Conservation (phyloP, 805 yeast species). For the Ogataea naganishii region DNA sequence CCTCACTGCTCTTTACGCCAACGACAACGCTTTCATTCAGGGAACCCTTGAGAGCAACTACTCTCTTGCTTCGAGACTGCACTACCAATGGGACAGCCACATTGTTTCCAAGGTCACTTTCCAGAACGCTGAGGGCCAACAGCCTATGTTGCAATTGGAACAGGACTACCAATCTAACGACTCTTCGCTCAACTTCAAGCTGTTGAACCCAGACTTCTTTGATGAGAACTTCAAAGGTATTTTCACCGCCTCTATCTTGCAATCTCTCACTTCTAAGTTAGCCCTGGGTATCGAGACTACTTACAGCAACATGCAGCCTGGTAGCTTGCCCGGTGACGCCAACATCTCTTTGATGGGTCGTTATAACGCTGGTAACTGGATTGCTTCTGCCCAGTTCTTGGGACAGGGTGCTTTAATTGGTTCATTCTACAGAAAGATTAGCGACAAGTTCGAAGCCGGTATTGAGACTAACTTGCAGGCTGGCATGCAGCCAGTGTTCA, state of each 20-base stretch:
- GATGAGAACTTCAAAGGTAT: slow-evolving; percentile 83
- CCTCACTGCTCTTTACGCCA: slow-evolving; percentile 81
- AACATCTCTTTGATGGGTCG: slow-evolving; percentile 86
- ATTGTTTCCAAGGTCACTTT: slow-evolving; percentile 76
- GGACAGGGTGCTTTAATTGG: slow-evolving; percentile 87
- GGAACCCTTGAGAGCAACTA: slow-evolving; percentile 86
- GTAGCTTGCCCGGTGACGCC: slow-evolving; percentile 72
- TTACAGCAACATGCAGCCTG: slow-evolving; percentile 66
- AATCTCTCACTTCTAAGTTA: slow-evolving; percentile 74
- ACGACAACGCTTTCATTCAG: slow-evolving; percentile 78
- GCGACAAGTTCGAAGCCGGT: slow-evolving; percentile 93
- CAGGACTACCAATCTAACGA: slow-evolving; percentile 91
- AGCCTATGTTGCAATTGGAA: slow-evolving; percentile 90
- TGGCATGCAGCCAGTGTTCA: slow-evolving; percentile 66
- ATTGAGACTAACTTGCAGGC: slow-evolving; percentile 80
- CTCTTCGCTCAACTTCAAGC: slow-evolving; percentile 80
- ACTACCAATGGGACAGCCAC: slow-evolving; percentile 81
- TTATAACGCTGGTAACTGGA: slow-evolving; percentile 83
- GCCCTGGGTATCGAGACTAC: slow-evolving; percentile 89
- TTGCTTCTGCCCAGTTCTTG: slow-evolving; percentile 86
- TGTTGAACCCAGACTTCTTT: slow-evolving; percentile 78
- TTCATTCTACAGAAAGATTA: slow-evolving; percentile 89
- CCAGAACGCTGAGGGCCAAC: slow-evolving; percentile 85
- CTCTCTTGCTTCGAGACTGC: slow-evolving; percentile 79
- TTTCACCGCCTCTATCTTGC: slow-evolving; percentile 83